These are phyloP conservation scores for Geoglossum cookeanum DNA, from an alignment of 2,329 filamentous ascomycete genomes.

Conservation along the genomic window DNA sequence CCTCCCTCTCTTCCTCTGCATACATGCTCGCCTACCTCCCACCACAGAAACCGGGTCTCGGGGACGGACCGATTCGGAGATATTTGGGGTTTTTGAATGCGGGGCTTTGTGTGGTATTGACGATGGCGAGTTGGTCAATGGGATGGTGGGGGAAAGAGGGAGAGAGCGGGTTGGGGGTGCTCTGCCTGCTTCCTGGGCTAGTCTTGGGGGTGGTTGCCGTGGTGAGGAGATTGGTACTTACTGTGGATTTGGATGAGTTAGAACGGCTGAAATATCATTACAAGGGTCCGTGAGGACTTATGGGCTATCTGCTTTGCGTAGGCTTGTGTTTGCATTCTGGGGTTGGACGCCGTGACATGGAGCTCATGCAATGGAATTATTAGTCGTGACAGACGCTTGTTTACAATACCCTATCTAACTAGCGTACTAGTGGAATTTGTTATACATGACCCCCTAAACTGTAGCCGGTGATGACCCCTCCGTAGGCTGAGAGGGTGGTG, in stretches of 20 bases:
- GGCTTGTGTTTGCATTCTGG: background rate
- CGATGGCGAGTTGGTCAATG: constrained; percentile 13
- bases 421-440: background rate
- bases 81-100: constrained; percentile 43
- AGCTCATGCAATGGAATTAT: background rate
- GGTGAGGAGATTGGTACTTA: background rate
- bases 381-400: background rate
- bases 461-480: background rate
- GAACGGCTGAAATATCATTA: constrained; percentile 2
- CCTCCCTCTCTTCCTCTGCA: constrained; percentile 41
- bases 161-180: background rate
- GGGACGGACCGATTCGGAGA: constrained; percentile 30
- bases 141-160: background rate
- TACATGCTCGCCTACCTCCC: constrained; percentile 40
- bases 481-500: background rate
- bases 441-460: background rate
- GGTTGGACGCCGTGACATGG: background rate
- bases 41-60: constrained; percentile 28
- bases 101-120: constrained; percentile 34
- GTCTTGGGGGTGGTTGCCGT: background rate
- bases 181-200: background rate
- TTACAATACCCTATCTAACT: background rate
- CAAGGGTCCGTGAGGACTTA: background rate
- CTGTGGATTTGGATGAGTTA: constrained; percentile 2
- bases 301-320: background rate